Evolutionary conservation across 371 early-diverging fungal species (phyloP).

Genomic region (Mucor circinelloides): DNA sequence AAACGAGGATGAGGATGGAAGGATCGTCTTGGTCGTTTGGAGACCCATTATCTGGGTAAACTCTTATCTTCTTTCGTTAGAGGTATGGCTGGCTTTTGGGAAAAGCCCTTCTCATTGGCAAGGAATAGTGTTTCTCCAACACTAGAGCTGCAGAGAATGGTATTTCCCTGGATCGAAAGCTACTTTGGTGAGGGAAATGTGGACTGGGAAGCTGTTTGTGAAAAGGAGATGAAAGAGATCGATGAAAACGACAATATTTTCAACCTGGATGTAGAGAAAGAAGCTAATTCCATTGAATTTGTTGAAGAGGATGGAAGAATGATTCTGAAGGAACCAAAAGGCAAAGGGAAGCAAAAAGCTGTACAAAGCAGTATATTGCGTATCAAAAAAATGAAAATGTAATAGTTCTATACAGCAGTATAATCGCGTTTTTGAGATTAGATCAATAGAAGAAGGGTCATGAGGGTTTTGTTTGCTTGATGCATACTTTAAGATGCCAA

Average conservation of each 20-base stretch:
- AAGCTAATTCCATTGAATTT: neutral
- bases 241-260: constrained; percentile 4
- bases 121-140: neutral
- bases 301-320: neutral
- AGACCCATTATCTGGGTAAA: constrained; percentile 9
- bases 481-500: too few relatives aligned
- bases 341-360: neutral
- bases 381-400: too few relatives aligned
- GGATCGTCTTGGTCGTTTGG: constrained; percentile 6
- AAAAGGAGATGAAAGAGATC: too few relatives aligned
- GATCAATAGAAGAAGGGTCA: too few relatives aligned
- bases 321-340: neutral
- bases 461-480: too few relatives aligned
- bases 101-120: neutral
- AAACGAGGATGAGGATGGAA: constrained; percentile 3
- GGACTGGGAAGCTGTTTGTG: too few relatives aligned
- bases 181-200: too few relatives aligned
- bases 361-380: neutral
- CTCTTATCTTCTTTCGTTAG: neutral
- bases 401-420: too few relatives aligned
- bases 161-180: too few relatives aligned
- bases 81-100: constrained; percentile 7
- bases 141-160: constrained; percentile 1
- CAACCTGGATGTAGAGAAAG: too few relatives aligned
- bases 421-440: too few relatives aligned